Percentiles rank a stretch among this genome's conserved stretches.
Conservation (phyloP, 202 grass and related monocot genomes). For the Eragrostis tef region DNA sequence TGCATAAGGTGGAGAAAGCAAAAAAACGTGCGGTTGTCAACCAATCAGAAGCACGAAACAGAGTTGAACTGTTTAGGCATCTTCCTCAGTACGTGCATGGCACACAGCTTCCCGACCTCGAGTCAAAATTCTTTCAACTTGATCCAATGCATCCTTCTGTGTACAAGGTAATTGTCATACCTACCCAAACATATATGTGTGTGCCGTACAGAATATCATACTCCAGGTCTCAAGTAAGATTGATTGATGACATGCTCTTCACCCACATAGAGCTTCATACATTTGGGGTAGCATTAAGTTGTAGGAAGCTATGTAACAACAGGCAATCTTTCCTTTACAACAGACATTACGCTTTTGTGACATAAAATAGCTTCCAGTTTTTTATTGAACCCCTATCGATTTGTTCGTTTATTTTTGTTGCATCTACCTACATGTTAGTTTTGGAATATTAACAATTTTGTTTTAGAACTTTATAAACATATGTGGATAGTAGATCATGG, state of each 20-base stretch:
- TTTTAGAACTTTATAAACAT: conserved; percentile 17
- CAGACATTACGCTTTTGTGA: not conserved
- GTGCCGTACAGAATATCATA: conserved; percentile 7
- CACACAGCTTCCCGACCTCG: conserved; percentile 88
- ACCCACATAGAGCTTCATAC: conserved; percentile 6
- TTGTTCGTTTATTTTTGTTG: not conserved
- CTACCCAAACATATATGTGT: conserved; percentile 37
- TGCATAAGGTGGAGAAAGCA: conserved; percentile 76
- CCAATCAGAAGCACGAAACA: conserved; percentile 76
- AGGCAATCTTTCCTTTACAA: conserved; percentile 2
- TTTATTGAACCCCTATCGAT: not conserved
- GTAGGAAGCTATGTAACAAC: not conserved
- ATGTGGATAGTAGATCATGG: not conserved
- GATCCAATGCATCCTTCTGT: conserved; percentile 93
- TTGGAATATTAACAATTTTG: not conserved
- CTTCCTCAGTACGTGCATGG: conserved; percentile 86
- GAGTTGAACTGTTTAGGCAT: conserved; percentile 88
- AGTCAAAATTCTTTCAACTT: conserved; percentile 91
- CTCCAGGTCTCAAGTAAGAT: conserved; percentile 12
- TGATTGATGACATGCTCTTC: conserved; percentile 21
- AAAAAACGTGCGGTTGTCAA: conserved; percentile 89
- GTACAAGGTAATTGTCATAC: conserved; percentile 69
- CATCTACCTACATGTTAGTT: not conserved
- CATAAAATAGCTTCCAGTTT: not conserved
- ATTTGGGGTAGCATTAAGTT: conserved; percentile 8